Percentiles rank a stretch among this genome's conserved stretches.
Evolutionary conservation across 495 filamentous ascomycete genomes (phyloP).

Genomic region (Xylaria venustula): DNA sequence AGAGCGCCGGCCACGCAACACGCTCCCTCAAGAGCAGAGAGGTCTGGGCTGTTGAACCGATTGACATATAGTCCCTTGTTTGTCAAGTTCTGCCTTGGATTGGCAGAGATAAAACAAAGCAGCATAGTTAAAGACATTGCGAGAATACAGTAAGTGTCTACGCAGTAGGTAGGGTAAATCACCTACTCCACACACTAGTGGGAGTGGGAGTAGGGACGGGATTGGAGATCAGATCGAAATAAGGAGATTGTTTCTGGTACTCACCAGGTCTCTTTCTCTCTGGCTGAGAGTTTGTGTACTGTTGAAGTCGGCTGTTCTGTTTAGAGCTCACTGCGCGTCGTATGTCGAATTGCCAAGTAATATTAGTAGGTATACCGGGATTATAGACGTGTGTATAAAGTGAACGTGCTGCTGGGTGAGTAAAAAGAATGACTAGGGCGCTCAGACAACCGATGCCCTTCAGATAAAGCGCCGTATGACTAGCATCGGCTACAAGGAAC

Average conservation of each 20-base stretch:
- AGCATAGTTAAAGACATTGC: background rate
- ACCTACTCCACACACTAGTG: too few relatives aligned
- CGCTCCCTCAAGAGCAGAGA: too few relatives aligned
- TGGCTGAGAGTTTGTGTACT: background rate
- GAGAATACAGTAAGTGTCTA: background rate
- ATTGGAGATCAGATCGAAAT: background rate
- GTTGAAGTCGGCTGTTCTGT: background rate
- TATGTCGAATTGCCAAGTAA: background rate
- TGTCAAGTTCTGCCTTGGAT: background rate
- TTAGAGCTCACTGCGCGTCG: background rate
- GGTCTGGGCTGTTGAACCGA: background rate
- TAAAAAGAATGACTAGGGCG: background rate
- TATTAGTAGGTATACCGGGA: too few relatives aligned
- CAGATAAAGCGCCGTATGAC: background rate
- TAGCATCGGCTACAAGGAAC: slow-evolving; percentile 2
- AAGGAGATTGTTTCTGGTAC: background rate
- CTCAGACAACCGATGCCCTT: background rate
- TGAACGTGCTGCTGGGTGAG: too few relatives aligned
- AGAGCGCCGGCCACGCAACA: too few relatives aligned
- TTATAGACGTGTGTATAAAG: too few relatives aligned
- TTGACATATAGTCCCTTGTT: background rate
- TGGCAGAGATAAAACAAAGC: background rate
- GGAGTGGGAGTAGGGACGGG: background rate
- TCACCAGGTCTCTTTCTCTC: background rate
- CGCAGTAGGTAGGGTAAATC: background rate